Conservation (phyloP, 108 stramenopile genomes). For the Fragilaria crotonensis region DNA sequence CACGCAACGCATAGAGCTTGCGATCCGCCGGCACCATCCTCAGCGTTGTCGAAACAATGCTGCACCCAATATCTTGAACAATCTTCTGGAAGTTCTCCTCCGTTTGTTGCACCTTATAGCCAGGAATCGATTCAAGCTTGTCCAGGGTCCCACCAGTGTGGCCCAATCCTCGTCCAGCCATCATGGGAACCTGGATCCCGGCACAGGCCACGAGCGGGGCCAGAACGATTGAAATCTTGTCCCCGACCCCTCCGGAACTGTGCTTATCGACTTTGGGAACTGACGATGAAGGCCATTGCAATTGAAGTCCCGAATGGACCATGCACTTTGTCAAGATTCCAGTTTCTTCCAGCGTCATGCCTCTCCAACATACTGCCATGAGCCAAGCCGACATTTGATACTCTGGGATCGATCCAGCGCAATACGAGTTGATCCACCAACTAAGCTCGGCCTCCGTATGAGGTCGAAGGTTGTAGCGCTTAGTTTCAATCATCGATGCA, state of each 20-base stretch:
- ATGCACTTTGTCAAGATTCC: conserved; percentile 58
- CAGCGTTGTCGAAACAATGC: conserved; percentile 50
- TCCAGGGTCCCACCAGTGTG: conserved; percentile 88
- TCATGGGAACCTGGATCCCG: conserved; percentile 69
- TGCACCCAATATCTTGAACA: conserved; percentile 41
- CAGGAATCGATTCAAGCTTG: conserved; percentile 76
- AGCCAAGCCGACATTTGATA: conserved; percentile 89
- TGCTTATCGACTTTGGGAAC: conserved; percentile 66
- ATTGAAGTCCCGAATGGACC: conserved; percentile 53
- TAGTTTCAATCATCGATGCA: conserved; percentile 13
- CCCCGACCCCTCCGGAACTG: conserved; percentile 78
- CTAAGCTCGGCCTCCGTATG: conserved; percentile 50
- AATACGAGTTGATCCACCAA: conserved; percentile 39
- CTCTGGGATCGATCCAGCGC: conserved; percentile 47
- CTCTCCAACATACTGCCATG: conserved; percentile 77
- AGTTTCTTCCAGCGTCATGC: conserved; percentile 64
- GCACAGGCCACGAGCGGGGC: conserved; percentile 69
- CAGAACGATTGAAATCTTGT: conserved; percentile 68
- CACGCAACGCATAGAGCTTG: conserved; percentile 77
- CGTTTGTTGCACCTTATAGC: conserved; percentile 35
- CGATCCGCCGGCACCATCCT: conserved; percentile 66
- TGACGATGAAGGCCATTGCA: conserved; percentile 36
- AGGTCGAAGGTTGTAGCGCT: conserved; percentile 28
- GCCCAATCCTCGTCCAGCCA: conserved; percentile 77
- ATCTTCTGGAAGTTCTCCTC: conserved; percentile 42